These are phyloP conservation scores for Russula sp. DNA, from an alignment of 768 basidiomycete genomes.

Conservation along the genomic window DNA sequence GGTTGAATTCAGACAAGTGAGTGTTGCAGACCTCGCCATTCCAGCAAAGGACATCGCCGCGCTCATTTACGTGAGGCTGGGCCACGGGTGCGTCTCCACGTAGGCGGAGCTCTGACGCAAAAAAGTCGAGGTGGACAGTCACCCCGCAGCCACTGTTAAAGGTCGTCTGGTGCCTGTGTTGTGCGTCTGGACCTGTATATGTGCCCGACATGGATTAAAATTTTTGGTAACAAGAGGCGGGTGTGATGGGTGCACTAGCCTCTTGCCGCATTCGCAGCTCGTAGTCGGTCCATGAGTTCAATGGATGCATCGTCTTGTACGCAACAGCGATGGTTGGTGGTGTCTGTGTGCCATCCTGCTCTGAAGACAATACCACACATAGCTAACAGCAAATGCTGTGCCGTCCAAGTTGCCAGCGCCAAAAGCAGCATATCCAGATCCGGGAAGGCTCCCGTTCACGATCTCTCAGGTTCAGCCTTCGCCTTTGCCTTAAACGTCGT, in stretches of 20 bases:
- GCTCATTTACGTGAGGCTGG: slow-evolving; percentile 56
- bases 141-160: slow-evolving; percentile 4
- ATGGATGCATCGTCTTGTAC: slow-evolving; percentile 21
- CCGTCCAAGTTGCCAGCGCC: neutral
- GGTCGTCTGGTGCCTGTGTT: slow-evolving; percentile 29
- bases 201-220: neutral
- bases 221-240: neutral
- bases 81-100: slow-evolving; percentile 49
- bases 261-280: slow-evolving; percentile 46
- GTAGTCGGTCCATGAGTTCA: slow-evolving; percentile 31
- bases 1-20: neutral
- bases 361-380: slow-evolving; percentile 74
- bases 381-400: neutral
- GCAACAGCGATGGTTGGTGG: slow-evolving; percentile 8
- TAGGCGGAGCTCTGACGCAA: slow-evolving; percentile 68
- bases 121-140: slow-evolving; percentile 42
- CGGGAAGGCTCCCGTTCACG: neutral
- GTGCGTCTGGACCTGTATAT: slow-evolving; percentile 58
- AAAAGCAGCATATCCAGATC: neutral
- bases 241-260: slow-evolving; percentile 34
- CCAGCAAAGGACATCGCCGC: slow-evolving; percentile 68
- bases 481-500: too few species aligned
- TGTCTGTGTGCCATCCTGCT: slow-evolving; percentile 24
- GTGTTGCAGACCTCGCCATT: slow-evolving; percentile 63
- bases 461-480: neutral